These are phyloP conservation scores for Solidago caesia DNA, from an alignment of 129 eudicot genomes.

Conservation along the genomic window DNA sequence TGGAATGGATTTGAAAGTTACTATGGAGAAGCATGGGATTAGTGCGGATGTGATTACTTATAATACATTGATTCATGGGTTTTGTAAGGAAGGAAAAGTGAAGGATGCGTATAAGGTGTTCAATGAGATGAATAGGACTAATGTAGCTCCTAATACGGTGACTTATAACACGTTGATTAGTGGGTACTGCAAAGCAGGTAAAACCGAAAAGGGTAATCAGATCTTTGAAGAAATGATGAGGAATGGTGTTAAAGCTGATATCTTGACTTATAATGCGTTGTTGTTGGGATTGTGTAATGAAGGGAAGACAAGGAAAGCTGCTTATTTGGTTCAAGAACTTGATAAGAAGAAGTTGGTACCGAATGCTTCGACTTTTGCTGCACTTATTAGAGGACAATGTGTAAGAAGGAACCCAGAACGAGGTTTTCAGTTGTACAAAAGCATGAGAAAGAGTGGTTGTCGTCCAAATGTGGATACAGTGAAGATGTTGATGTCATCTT, in stretches of 20 bases:
- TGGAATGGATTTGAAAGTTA: conserved; percentile 55
- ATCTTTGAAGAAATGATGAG: conserved; percentile 71
- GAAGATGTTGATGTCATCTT: conserved; percentile 52
- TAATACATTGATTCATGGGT: conserved; percentile 63
- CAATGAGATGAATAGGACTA: conserved; percentile 51
- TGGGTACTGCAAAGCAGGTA: conserved; percentile 54
- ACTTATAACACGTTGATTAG: conserved; percentile 73
- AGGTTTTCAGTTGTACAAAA: conserved; percentile 62
- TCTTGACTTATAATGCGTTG: conserved; percentile 72
- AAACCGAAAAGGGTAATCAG: conserved; percentile 51
- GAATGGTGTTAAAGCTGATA: conserved; percentile 55
- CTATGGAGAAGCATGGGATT: conserved; percentile 69
- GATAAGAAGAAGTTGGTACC: conserved; percentile 67
- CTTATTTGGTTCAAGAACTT: conserved; percentile 77
- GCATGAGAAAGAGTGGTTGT: conserved; percentile 73
- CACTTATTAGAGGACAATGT: conserved; percentile 83
- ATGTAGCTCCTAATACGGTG: conserved; percentile 54
- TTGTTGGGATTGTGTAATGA: conserved; percentile 65
- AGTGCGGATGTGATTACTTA: conserved; percentile 51
- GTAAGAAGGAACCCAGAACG: conserved; percentile 60
- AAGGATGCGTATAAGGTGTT: conserved; percentile 66
- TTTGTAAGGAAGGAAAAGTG: conserved; percentile 66
- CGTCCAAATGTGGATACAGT: conserved; percentile 58
- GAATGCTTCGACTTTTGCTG: conserved; percentile 73
- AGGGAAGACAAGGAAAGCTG: conserved; percentile 83